Evolutionary conservation across 176 grass and related monocot species (phyloP).

Genomic region (Melocanna baccifera): DNA sequence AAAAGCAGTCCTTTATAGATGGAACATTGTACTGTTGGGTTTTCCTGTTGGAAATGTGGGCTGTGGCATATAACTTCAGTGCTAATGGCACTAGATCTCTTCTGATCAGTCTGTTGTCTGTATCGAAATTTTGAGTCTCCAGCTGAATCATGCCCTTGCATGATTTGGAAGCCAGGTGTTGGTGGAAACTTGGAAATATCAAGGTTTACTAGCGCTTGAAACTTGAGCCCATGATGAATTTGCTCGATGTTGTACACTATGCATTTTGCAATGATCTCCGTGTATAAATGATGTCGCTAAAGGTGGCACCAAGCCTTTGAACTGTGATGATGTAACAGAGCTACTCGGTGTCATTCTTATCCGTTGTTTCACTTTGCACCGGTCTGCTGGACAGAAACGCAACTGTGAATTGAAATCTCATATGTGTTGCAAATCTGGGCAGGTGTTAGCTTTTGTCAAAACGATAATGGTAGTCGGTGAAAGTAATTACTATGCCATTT

Average conservation of each 20-base stretch:
- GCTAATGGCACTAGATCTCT: background rate
- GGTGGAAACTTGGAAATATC: background rate
- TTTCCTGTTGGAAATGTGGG: background rate
- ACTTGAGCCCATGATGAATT: background rate
- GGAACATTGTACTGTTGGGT: slow-evolving; percentile 1
- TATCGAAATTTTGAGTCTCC: background rate
- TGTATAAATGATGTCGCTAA: background rate
- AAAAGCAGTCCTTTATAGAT: background rate
- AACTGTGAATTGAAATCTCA: background rate
- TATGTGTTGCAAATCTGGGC: background rate
- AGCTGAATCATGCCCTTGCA: background rate
- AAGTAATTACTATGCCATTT: too few species aligned
- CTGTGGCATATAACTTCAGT: background rate
- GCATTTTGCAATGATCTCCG: background rate
- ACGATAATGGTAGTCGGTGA: background rate
- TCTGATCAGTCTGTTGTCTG: background rate
- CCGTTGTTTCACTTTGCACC: background rate
- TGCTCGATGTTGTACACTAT: background rate
- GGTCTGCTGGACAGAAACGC: background rate
- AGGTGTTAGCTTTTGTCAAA: too few species aligned
- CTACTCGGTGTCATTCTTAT: background rate
- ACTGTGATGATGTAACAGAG: background rate
- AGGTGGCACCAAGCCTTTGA: too few species aligned
- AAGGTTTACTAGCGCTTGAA: background rate
- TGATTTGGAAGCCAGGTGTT: background rate